These are phyloP conservation scores for Lactarius psammicola DNA, from an alignment of 768 basidiomycete genomes.

Conservation along the genomic window DNA sequence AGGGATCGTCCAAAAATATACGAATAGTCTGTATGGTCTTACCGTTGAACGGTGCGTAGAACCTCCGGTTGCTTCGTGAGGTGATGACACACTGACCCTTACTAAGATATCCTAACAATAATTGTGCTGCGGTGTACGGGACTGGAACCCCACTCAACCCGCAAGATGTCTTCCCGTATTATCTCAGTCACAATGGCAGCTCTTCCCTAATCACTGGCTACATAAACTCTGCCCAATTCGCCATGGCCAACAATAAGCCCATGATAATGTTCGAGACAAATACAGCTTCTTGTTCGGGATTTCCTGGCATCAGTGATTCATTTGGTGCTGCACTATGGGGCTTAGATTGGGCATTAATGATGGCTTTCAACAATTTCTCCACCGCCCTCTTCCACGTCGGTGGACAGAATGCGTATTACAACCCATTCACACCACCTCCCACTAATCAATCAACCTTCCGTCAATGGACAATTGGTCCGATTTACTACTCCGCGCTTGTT, in stretches of 20 bases:
- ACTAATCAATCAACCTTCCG: conserved; percentile 55
- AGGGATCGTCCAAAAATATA: conserved; percentile 19
- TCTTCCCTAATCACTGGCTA: conserved; percentile 52
- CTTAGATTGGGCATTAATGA: conserved; percentile 51
- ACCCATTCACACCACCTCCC: conserved; percentile 50
- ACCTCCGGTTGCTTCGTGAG: neutral
- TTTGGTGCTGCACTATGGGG: conserved; percentile 55
- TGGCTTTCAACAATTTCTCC: conserved; percentile 50
- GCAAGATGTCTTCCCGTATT: conserved; percentile 50
- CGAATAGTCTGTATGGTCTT: conserved; percentile 19
- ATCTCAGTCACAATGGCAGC: conserved; percentile 59
- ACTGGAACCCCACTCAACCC: conserved; percentile 42
- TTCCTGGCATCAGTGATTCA: conserved; percentile 54
- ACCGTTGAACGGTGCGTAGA: conserved; percentile 23
- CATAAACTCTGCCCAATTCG: conserved; percentile 44
- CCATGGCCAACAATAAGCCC: conserved; percentile 41
- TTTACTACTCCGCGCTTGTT: conserved; percentile 72
- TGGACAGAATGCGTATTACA: conserved; percentile 64
- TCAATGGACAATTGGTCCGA: conserved; percentile 71
- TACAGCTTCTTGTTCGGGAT: conserved; percentile 51
- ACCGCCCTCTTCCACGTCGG: conserved; percentile 51
- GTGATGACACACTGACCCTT: conserved; percentile 15
- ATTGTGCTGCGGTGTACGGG: conserved; percentile 53
- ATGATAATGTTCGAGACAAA: conserved; percentile 60
- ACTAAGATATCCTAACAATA: conserved; percentile 57